These are phyloP conservation scores for Penicillium sp. DNA, from an alignment of 2,329 filamentous ascomycete genomes.

Conservation along the genomic window DNA sequence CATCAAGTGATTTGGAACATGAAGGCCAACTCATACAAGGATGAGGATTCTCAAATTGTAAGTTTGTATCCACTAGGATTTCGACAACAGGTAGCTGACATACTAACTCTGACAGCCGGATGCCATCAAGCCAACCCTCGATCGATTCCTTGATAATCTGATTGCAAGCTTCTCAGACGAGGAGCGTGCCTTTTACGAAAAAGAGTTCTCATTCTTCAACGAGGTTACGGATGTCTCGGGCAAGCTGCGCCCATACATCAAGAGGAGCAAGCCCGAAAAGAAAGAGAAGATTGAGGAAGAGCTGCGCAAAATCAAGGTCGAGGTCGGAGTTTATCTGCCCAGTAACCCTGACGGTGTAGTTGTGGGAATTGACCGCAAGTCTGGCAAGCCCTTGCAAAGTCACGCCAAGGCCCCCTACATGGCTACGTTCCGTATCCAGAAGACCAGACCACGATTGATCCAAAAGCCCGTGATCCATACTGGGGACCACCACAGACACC, in stretches of 20 bases:
- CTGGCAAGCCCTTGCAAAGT: constrained; percentile 93
- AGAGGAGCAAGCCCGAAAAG: constrained; percentile 90
- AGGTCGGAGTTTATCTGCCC: constrained; percentile 94
- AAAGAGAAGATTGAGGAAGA: constrained; percentile 99
- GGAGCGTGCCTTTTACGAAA: constrained; percentile 85
- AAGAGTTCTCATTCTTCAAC: constrained; percentile 97
- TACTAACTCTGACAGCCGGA: constrained; percentile 63
- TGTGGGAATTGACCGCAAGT: constrained; percentile 96
- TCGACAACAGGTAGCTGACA: constrained; percentile 10
- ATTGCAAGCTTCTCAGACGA: constrained; percentile 76
- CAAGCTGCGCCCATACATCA: constrained; percentile 91
- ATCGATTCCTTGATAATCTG: constrained; percentile 84
- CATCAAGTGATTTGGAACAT: constrained; percentile 99
- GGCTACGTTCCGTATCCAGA: constrained; percentile 97
- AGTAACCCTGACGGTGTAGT: constrained; percentile 97
- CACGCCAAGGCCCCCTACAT: constrained; percentile 99
- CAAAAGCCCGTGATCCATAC: constrained; percentile 28
- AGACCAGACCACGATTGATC: constrained; percentile 55
- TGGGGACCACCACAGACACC: constrained; percentile 29
- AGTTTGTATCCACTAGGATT: constrained; percentile 33
- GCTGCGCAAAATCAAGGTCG: constrained; percentile 92
- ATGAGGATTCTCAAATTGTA: constrained; percentile 85
- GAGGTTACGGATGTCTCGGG: constrained; percentile 95
- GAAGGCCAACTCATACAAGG: constrained; percentile 98
- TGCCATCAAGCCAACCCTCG: constrained; percentile 87